phyloP scores from a whole-genome alignment of 2,329 filamentous ascomycete genomes.

The Colletotrichum sansevieriae region DNA sequence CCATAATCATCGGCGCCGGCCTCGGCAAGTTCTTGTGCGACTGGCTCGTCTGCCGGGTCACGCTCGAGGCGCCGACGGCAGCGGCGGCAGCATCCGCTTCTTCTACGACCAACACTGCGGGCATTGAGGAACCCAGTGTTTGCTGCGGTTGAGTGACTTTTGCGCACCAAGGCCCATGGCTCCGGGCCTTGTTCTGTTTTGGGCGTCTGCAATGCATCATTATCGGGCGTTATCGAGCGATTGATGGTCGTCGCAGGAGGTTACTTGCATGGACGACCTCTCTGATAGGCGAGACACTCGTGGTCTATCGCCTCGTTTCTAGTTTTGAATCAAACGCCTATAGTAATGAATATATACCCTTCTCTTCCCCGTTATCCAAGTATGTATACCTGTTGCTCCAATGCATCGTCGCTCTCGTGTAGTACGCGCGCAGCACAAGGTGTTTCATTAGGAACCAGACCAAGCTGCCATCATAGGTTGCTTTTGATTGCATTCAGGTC shows the following conservation, averaged over 20 bases:
- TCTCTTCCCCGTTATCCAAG: neutral
- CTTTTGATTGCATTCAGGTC: too few species aligned
- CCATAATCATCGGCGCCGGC: constrained; percentile 61
- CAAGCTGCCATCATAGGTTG: too few species aligned
- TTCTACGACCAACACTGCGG: constrained; percentile 44
- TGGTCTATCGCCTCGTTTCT: too few species aligned
- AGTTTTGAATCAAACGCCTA: neutral
- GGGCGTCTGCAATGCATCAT: constrained; percentile 15
- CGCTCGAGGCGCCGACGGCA: constrained; percentile 19
- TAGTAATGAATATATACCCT: constrained; percentile 28
- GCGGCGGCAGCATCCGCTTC: neutral
- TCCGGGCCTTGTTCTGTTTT: neutral
- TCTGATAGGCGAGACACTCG: too few species aligned
- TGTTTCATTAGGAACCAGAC: too few species aligned
- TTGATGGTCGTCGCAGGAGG: too few species aligned
- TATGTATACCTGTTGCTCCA: too few species aligned
- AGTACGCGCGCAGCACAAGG: too few species aligned
- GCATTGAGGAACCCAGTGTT: constrained; percentile 60
- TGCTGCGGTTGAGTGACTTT: constrained; percentile 56
- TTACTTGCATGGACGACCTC: too few species aligned
- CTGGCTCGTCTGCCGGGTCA: constrained; percentile 62
- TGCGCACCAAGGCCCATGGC: too few species aligned
- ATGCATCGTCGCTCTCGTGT: too few species aligned
- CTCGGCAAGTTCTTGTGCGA: constrained; percentile 68
- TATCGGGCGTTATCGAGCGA: constrained; percentile 5